These are phyloP conservation scores for Sugiyamaella castrensis DNA, from an alignment of 1,139 yeast genomes.

Conservation along the genomic window DNA sequence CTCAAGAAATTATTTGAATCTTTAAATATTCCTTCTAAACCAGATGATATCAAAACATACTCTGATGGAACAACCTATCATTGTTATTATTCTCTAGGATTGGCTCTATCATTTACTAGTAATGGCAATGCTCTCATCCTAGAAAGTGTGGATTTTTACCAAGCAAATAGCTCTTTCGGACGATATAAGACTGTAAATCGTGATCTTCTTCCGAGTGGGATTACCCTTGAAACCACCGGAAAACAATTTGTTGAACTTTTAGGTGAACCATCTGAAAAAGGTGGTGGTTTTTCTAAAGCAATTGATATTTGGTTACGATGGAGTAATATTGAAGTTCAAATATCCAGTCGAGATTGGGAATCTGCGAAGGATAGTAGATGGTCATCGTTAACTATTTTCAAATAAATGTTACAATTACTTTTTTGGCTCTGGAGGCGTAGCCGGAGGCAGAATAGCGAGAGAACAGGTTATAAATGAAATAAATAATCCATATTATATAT, in stretches of 20 bases:
- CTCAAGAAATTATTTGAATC: not conserved
- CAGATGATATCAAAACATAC: slow-evolving; percentile 18
- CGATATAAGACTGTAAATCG: slow-evolving; percentile 18
- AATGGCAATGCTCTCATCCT: slow-evolving; percentile 7
- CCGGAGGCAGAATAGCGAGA: not conserved
- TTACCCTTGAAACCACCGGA: slow-evolving; percentile 24
- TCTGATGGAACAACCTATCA: slow-evolving; percentile 23
- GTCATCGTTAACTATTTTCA: slow-evolving; percentile 25
- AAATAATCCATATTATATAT: slow-evolving; percentile 1
- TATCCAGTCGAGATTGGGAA: slow-evolving; percentile 31
- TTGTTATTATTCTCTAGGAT: slow-evolving; percentile 27
- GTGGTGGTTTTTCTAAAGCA: slow-evolving; percentile 25
- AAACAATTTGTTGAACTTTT: slow-evolving; percentile 26
- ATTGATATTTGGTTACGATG: slow-evolving; percentile 34
- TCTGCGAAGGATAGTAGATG: slow-evolving; percentile 26
- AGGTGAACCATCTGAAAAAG: slow-evolving; percentile 33
- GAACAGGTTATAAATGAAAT: not conserved
- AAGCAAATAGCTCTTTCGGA: slow-evolving; percentile 9
- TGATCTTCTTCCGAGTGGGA: slow-evolving; percentile 19
- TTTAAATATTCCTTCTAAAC: not conserved
- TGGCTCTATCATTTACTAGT: slow-evolving; percentile 24
- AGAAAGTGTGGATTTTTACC: slow-evolving; percentile 31
- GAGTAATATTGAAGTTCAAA: slow-evolving; percentile 27
- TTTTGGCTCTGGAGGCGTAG: too few species aligned
- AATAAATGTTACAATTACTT: not conserved